Base-by-base conservation (phyloP, 331 rosid genomes). In the Rhamnella rubrinervis region DNA sequence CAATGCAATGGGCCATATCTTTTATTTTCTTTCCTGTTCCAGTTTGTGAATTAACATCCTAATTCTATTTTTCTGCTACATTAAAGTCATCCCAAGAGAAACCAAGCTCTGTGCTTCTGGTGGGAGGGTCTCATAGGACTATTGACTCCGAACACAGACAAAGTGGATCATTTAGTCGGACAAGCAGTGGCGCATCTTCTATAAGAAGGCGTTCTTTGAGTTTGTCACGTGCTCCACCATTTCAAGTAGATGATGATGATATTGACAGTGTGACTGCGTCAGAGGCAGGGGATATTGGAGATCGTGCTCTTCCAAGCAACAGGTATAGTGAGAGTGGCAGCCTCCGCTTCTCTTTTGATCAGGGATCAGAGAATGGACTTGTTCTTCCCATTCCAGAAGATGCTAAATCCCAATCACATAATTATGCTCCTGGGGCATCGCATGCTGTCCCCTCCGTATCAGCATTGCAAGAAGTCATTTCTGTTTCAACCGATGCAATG, bases 271-370 rank as follows among this genome's bases (percentile, higher is more conserved):
- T 79, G 51, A 66, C 46, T 60, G 92, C 85, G 58, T 88, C 98
- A 37, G 92, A 93, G 82, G 97, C 89, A 4, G 98, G 98, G n/a
- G 98, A 93, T 41, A 87, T 88, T 23, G 96, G 98, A 20, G 96
- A 93, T 71, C 78, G 97, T 50, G 95, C 88, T 66, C 91, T 90
- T 75, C 71, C 68, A 12, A 86, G 91, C 84, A 80, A 63, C 61
- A 82, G 87, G 69, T 31, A 77, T 68, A 81, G 92, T 67, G 82
- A 76, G 17, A 80, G 81, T 58, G 62, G 53, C 65, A 86, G 82
- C 59, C 46, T 80, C 35, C 55, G 50, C 38, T 52, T 78, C 26
- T 83, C 92, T 9, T 53, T 79, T 25, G 90, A 80, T 40, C 74
- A 50, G 53, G 79, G 37, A 18, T 67, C 76, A 14, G 87, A 87